Conservation (phyloP, 257 asterid species). For the Verbena officinalis region DNA sequence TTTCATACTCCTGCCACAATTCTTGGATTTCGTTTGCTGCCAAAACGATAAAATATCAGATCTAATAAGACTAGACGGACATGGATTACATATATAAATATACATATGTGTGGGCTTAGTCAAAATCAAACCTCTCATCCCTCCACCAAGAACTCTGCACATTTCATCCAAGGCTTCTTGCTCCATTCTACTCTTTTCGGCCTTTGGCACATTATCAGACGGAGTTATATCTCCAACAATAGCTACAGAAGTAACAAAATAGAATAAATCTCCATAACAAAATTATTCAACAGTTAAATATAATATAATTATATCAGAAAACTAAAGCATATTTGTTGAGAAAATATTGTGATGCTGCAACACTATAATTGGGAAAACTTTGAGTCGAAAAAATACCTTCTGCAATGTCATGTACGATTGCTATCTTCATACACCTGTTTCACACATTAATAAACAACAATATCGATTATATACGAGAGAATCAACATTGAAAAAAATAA, state of each 20-base stretch:
- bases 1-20: constrained; percentile 94
- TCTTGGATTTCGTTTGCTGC: constrained; percentile 95
- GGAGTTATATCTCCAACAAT: constrained; percentile 99
- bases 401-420: constrained; percentile 90
- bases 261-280: no score
- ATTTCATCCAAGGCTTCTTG: constrained; percentile 83
- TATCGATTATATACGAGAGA: constrained; percentile 8
- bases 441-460: constrained; percentile 24
- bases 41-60: constrained; percentile 28
- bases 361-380: no score
- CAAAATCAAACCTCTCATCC: constrained; percentile 68
- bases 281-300: no score
- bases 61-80: constrained; percentile 5
- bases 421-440: constrained; percentile 94
- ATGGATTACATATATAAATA: no score
- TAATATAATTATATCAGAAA: no score
- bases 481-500: no score
- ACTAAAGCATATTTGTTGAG: no score
- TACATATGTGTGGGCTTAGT: no score
- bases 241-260: constrained; percentile 67
- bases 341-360: no score
- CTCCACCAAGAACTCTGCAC: constrained; percentile 96
- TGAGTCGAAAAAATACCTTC: constrained; percentile 62
- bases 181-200: constrained; percentile 85
- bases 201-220: constrained; percentile 94